Percentiles rank a stretch among this genome's conserved stretches.
These are phyloP conservation scores for Flueggea neowawraea DNA, from an alignment of 441 rosid genomes.

Conservation along the genomic window DNA sequence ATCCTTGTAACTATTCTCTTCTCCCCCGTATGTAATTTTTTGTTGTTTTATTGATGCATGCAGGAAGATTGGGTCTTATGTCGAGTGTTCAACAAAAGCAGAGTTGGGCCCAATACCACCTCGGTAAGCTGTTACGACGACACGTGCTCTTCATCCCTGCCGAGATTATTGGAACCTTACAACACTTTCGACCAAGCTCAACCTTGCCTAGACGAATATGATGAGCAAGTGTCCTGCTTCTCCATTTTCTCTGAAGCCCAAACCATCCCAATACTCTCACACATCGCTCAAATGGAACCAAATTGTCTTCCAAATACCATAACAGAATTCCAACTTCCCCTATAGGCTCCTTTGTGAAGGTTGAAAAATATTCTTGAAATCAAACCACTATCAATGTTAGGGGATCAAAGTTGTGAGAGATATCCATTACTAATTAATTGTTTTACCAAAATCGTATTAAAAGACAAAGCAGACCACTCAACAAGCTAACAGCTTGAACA, in stretches of 20 bases:
- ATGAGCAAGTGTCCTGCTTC: slow-evolving; percentile 82
- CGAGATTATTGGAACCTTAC: slow-evolving; percentile 50
- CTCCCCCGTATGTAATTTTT: too few relatives aligned
- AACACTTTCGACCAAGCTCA: slow-evolving; percentile 36
- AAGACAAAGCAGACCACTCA: too few relatives aligned
- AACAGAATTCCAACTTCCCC: too few relatives aligned
- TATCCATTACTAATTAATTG: too few relatives aligned
- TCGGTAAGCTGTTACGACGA: slow-evolving; percentile 29
- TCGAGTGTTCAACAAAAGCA: slow-evolving; percentile 45
- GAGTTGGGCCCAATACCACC: slow-evolving; percentile 23
- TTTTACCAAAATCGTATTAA: too few relatives aligned
- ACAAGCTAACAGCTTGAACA: too few relatives aligned
- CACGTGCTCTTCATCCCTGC: slow-evolving; percentile 39
- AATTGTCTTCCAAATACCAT: too few relatives aligned
- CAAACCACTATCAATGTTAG: too few relatives aligned
- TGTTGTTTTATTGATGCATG: neutral
- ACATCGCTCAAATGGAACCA: slow-evolving; percentile 17
- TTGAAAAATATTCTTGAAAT: too few relatives aligned
- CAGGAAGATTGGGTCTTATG: slow-evolving; percentile 77
- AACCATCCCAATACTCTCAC: slow-evolving; percentile 15
- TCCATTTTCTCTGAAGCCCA: slow-evolving; percentile 40
- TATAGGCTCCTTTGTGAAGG: too few relatives aligned
- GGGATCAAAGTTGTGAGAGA: too few relatives aligned
- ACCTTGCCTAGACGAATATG: slow-evolving; percentile 12
- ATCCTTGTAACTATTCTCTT: too few relatives aligned